phyloP scores from a whole-genome alignment of 1,284 basidiomycete species.

The Cryptococcus floricola region DNA sequence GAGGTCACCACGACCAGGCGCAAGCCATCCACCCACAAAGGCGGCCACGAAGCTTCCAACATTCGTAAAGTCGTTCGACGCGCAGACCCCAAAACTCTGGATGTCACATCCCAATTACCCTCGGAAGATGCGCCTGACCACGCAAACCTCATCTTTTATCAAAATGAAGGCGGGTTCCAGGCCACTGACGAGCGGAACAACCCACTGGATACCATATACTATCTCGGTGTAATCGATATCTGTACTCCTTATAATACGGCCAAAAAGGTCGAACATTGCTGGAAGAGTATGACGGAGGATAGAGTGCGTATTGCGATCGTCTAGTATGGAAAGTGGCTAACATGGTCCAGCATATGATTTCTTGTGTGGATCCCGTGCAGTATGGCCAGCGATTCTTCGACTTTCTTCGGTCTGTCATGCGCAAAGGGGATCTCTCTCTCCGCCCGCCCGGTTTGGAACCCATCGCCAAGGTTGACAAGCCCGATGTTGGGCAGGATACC shows the following conservation, averaged over 20 bases:
- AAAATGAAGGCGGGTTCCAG: constrained; percentile 89
- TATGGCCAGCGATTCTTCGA: constrained; percentile 82
- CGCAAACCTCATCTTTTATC: constrained; percentile 86
- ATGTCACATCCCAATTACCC: constrained; percentile 63
- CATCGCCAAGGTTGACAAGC: not conserved
- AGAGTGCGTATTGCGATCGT: constrained; percentile 58
- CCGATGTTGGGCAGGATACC: constrained; percentile 6
- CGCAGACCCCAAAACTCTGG: constrained; percentile 73
- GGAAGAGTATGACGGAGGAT: constrained; percentile 86
- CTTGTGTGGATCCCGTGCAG: constrained; percentile 76
- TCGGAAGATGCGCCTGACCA: constrained; percentile 64
- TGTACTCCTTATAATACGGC: constrained; percentile 76
- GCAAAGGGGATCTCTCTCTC: constrained; percentile 59
- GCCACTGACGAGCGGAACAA: constrained; percentile 83
- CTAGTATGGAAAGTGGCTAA: not conserved
- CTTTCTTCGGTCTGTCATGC: constrained; percentile 83
- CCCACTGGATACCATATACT: constrained; percentile 77
- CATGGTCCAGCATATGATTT: constrained; percentile 74
- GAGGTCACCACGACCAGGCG: constrained; percentile 57
- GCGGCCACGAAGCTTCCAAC: constrained; percentile 69
- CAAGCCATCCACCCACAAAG: constrained; percentile 58
- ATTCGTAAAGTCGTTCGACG: constrained; percentile 79
- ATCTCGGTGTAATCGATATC: constrained; percentile 91
- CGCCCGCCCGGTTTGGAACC: constrained; percentile 34
- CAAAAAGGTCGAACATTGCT: constrained; percentile 85